Percentiles rank a stretch among this genome's conserved stretches.
These are phyloP conservation scores for Brachypodium distachyon DNA, from an alignment of 202 grass and related monocot genomes.

Conservation along the genomic window DNA sequence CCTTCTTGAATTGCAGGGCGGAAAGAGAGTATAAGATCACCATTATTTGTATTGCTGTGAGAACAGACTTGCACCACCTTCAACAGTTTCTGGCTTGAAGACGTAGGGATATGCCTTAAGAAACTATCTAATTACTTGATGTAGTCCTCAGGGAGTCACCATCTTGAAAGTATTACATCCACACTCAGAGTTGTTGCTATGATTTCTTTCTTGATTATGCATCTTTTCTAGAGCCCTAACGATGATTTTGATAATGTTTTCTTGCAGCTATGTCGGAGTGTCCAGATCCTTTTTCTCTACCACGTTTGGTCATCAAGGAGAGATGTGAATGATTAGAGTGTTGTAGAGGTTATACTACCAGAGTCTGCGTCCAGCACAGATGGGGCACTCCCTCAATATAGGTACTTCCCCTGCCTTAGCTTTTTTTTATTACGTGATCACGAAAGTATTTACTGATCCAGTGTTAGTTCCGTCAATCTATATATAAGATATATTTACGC, in stretches of 20 bases:
- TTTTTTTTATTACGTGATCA: too few relatives aligned
- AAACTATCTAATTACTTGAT: slow-evolving; percentile 74
- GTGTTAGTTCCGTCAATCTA: too few relatives aligned
- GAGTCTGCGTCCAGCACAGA: slow-evolving; percentile 75
- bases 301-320: slow-evolving; percentile 15
- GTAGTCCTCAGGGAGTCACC: slow-evolving; percentile 79
- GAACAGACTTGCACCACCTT: slow-evolving; percentile 54
- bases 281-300: slow-evolving; percentile 74
- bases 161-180: slow-evolving; percentile 29
- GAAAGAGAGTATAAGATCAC: slow-evolving; percentile 60
- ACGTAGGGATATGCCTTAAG: slow-evolving; percentile 64
- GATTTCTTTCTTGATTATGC: neutral
- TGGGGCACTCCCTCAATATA: slow-evolving; percentile 69
- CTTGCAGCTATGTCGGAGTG: slow-evolving; percentile 49
- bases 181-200: neutral
- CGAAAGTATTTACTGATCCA: too few relatives aligned
- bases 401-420: slow-evolving; percentile 43
- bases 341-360: slow-evolving; percentile 92
- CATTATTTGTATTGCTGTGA: slow-evolving; percentile 52
- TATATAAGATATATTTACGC: too few relatives aligned
- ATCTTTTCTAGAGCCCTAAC: neutral
- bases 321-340: slow-evolving; percentile 68
- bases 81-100: slow-evolving; percentile 45
- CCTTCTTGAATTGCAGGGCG: slow-evolving; percentile 5
- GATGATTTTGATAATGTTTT: neutral